Evolutionary conservation across 306 rosid genomes (phyloP), one percentile per base, ranked within the genome.

Genomic region (Corylus avellana): DNA sequence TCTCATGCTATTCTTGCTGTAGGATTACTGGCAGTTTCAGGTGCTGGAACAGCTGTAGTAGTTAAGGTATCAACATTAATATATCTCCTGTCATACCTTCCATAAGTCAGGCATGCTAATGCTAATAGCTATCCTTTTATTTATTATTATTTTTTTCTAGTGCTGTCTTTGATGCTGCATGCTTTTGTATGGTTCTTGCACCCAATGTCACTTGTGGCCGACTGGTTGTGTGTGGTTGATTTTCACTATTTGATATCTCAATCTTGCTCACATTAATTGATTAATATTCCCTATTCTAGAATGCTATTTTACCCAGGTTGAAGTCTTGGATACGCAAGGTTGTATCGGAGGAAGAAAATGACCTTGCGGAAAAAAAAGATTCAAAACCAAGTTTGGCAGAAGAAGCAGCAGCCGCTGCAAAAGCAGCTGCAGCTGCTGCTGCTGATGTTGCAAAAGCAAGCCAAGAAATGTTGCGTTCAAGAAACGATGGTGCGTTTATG

Each of bases 381-480:
- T 8, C 64, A 63, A 93, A 90, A 81, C 98, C 96, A 1, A 88
- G 91, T 61, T 22, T 87, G 78, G 90, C 85, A 25, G 98, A 95
- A 89, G 98, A 95, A 83, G 86, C 93, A 72, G 89, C 92, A 0
- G 94, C 87, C 57, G 98, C 96, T 68, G 98, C 98, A 81, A 92
- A 92, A 88, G 91, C 97, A 59, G 98, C 98, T 44, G 97, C 98
- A 63, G 98, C 93, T 27, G 99, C 99, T 46, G 98, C 99, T 67
- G 83, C 93, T 50, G 99, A 90, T 88, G 94, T 93, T 85, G 98
- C 97, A 61, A 93, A 84, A 87, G 90, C 90, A 35, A 93, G 90
- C 89, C 96, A 88, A 78, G 94, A 89, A 77, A 85, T 96, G 86
- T 75, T 91, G 82, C 84, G 80, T 83, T 93, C 98, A 66, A 93